phyloP scores from a whole-genome alignment of 140 eudicot genomes.

The Flaveria floridana region DNA sequence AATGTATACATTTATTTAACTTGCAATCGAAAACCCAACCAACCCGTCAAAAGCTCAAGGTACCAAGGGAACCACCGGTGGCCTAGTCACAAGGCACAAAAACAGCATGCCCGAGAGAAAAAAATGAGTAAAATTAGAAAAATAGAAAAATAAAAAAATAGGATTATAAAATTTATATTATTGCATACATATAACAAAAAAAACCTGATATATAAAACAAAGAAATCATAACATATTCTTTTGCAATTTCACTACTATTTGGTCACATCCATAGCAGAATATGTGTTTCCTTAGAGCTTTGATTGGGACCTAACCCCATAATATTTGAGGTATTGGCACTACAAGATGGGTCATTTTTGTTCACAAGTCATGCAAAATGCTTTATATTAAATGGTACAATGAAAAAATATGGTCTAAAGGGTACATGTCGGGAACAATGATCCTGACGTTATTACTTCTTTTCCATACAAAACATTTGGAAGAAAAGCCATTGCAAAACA shows the following conservation, averaged over 20 bases:
- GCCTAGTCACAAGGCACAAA: too few relatives aligned
- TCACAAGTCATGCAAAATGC: not conserved
- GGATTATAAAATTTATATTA: too few relatives aligned
- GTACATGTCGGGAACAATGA: not conserved
- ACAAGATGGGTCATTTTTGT: not conserved
- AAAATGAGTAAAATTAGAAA: too few relatives aligned
- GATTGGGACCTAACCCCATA: not conserved
- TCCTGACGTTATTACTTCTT: slow-evolving; percentile 23
- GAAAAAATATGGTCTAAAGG: not conserved
- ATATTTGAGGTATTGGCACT: not conserved
- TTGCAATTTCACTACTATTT: not conserved
- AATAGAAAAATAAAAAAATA: too few relatives aligned
- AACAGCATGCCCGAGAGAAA: too few relatives aligned
- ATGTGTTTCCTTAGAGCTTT: not conserved
- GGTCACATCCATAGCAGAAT: not conserved
- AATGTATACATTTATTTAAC: not conserved
- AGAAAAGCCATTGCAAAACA: slow-evolving; percentile 21
- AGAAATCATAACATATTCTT: not conserved
- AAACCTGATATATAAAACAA: too few relatives aligned
- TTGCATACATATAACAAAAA: not conserved
- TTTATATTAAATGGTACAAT: not conserved
- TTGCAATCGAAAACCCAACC: not conserved
- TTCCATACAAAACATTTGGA: slow-evolving; percentile 24
- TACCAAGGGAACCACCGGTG: too few relatives aligned
- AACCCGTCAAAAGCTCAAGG: not conserved